Percentiles rank a stretch among this genome's conserved stretches.
Evolutionary conservation across 495 filamentous ascomycete genomes (phyloP).

Genomic region (Podospora comata): DNA sequence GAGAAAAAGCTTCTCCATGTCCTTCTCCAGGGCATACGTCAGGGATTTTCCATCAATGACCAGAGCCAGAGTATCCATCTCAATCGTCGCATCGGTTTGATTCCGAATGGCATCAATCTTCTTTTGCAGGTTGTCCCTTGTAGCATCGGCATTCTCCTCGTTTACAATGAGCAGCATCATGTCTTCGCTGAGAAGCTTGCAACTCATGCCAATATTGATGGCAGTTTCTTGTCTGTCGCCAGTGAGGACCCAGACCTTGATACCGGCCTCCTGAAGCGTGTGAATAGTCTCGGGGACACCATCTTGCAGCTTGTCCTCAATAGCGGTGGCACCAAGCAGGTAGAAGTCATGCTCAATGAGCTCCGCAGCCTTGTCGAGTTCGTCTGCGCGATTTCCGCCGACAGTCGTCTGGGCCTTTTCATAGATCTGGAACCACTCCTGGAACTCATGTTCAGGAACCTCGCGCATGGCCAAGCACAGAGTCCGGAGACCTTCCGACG

Average conservation of each 20-base stretch:
- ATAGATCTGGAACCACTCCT: slow-evolving; percentile 82
- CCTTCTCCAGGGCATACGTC: slow-evolving; percentile 89
- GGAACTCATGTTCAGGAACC: slow-evolving; percentile 84
- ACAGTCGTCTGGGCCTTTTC: slow-evolving; percentile 90
- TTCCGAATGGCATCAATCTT: slow-evolving; percentile 83
- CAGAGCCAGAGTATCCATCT: slow-evolving; percentile 86
- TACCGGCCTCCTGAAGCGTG: slow-evolving; percentile 92
- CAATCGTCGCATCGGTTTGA: slow-evolving; percentile 67
- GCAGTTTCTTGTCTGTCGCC: slow-evolving; percentile 98
- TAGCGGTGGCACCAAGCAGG: slow-evolving; percentile 92
- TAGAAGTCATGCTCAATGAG: slow-evolving; percentile 89
- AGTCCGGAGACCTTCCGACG: slow-evolving; percentile 91
- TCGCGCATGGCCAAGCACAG: slow-evolving; percentile 95
- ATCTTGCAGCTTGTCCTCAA: slow-evolving; percentile 95
- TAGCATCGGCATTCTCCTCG: slow-evolving; percentile 72
- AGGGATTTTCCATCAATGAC: slow-evolving; percentile 95
- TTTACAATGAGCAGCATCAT: slow-evolving; percentile 98
- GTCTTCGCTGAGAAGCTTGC: slow-evolving; percentile 96
- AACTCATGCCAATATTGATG: slow-evolving; percentile 99
- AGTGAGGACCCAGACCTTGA: slow-evolving; percentile 98
- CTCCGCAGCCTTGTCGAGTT: slow-evolving; percentile 96
- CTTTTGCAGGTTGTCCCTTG: slow-evolving; percentile 82
- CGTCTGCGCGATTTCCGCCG: slow-evolving; percentile 84
- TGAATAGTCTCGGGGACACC: slow-evolving; percentile 98
- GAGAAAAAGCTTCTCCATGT: slow-evolving; percentile 88